A percentile compares a stretch with the other conserved stretches of the same genome.
Evolutionary conservation across 768 basidiomycete species (phyloP).

Genomic region (Russula sp.): DNA sequence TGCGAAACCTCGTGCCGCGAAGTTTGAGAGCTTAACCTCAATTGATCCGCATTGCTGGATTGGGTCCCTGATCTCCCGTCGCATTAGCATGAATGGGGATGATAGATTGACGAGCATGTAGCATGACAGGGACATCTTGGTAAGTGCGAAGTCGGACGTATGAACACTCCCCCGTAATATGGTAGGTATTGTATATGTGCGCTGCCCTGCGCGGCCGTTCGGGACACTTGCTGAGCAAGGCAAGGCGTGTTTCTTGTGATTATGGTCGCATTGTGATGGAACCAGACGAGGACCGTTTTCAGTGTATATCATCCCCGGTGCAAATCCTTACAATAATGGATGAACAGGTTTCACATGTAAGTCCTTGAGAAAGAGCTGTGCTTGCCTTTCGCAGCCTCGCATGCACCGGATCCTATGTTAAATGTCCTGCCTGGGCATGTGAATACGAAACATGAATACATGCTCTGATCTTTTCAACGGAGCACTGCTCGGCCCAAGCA

Average conservation of each 20-base stretch:
- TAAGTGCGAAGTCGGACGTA: neutral
- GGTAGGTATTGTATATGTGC: neutral
- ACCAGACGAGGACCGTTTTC: no score
- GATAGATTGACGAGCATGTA: neutral
- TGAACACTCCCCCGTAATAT: neutral
- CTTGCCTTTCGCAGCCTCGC: no score
- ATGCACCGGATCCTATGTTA: no score
- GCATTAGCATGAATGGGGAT: no score
- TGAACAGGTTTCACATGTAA: no score
- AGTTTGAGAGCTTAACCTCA: neutral
- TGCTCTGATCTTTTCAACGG: neutral
- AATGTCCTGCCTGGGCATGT: no score
- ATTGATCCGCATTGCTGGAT: neutral
- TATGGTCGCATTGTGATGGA: no score
- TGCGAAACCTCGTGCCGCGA: neutral
- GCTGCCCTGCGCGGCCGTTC: no score
- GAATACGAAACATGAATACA: no score
- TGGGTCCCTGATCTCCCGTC: neutral
- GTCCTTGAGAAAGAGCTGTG: neutral
- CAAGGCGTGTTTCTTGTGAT: no score
- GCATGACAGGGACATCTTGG: neutral
- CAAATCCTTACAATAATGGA: no score
- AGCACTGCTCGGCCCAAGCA: neutral
- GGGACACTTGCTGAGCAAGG: no score
- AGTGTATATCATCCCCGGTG: neutral